Evolutionary conservation across 106 monocot genomes (phyloP), one percentile per base, ranked within the genome.

Genomic region (Dioscorea alata): DNA sequence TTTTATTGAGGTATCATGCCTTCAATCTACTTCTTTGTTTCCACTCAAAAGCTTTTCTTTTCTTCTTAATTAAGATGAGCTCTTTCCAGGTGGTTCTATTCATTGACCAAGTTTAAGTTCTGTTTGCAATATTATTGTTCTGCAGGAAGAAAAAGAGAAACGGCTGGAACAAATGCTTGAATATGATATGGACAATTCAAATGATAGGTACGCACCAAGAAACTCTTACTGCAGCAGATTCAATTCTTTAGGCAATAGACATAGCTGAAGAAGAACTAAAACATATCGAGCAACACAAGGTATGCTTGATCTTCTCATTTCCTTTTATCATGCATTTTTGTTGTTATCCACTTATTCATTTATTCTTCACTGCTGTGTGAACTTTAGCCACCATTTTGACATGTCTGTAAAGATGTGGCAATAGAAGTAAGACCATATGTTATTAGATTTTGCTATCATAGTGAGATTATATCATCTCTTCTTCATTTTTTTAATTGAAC

Each of bases 121-220:
- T 61, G 4, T 42, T 59, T 20, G 49, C 49, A 66, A 17, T 21
- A 12, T 57, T 62, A 74, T 54, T 73, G 54, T 56, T 71, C 16
- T 69, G 31, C 77, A 99, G 93, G 93, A 99, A 77, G 93, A 99
- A 74, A 90, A 75, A 68, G 99, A 93, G 76, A 99, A 93, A 83
- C 83, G 84, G 57, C 50, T 86, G 65, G 92, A 99, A 48, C 77
- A 93, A 70, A 81, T 83, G 73, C 81, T 99, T 69, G 92, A 99
- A 59, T 82, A 83, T 56, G 87, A 90, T 34, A 62, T 92, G 23
- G 90, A 93, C 48, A 75, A 69, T 69, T 68, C 64, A 50, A 76
- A 70, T 78, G 97, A 99, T 70, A 92, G 50, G 59, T 90, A 87
- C 85, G 90, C 77, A 56, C 78, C 73, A 12, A 84, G 99, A 99